Percentiles rank a stretch among this genome's conserved stretches.
Evolutionary conservation across 768 basidiomycete species (phyloP).

Genomic region (Naganishia antarctica): DNA sequence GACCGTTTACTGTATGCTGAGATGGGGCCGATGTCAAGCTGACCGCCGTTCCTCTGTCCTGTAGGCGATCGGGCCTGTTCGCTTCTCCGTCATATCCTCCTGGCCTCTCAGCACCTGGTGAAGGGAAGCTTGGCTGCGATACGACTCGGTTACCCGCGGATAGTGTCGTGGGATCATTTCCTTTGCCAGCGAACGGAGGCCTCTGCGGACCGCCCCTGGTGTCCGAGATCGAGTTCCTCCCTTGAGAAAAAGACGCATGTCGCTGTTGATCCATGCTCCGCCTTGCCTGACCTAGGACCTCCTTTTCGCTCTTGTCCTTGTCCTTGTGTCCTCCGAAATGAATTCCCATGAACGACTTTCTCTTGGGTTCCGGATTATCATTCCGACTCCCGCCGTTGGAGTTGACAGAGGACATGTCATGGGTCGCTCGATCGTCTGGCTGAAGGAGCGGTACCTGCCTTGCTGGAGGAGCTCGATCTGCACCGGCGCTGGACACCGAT

Average conservation of each 20-base stretch:
- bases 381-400: not conserved
- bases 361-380: not conserved
- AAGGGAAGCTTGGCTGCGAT: conserved; percentile 1
- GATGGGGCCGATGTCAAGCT: conserved; percentile 3
- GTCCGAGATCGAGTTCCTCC: conserved; percentile 1
- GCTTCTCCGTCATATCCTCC: not conserved
- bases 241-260: not conserved
- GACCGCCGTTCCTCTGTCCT: not conserved
- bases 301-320: not conserved
- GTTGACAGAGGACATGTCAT: not conserved
- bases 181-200: not conserved
- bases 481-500: conserved; percentile 1
- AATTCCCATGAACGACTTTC: conserved; percentile 25
- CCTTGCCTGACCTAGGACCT: not conserved
- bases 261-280: conserved; percentile 13
- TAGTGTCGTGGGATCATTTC: not conserved
- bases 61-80: not conserved
- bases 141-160: not conserved
- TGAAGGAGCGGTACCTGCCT: not conserved
- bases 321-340: conserved; percentile 26
- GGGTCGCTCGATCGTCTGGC: not conserved
- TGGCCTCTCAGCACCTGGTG: not conserved
- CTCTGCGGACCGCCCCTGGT: not conserved
- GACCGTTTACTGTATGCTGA: not conserved
- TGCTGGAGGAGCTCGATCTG: not conserved